Evolutionary conservation across 1,284 basidiomycete species (phyloP).

Genomic region (Cutaneotrichosporon cavernicola): DNA sequence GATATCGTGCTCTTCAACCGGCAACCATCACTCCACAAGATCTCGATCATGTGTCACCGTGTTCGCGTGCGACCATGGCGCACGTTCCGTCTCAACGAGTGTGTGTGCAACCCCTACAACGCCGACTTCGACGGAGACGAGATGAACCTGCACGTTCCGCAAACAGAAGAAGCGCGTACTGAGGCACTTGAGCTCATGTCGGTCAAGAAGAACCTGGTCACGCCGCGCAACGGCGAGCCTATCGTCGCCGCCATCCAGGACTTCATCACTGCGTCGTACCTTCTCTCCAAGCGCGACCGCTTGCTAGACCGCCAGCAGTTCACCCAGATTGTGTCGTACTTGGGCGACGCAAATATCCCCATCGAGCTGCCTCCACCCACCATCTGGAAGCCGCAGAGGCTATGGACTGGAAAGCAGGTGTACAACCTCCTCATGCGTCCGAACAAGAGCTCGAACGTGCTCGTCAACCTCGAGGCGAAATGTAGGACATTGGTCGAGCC

Average conservation of each 20-base stretch:
- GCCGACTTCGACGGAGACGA: conserved; percentile 99
- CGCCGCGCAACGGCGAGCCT: conserved; percentile 95
- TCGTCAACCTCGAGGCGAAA: conserved; percentile 95
- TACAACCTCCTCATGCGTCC: conserved; percentile 97
- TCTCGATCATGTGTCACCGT: conserved; percentile 98
- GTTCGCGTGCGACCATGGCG: conserved; percentile 91
- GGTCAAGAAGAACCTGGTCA: conserved; percentile 96
- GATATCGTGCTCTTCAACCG: conserved; percentile 99
- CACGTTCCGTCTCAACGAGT: conserved; percentile 96
- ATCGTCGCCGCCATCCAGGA: conserved; percentile 98
- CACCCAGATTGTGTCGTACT: conserved; percentile 93
- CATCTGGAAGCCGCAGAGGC: conserved; percentile 84
- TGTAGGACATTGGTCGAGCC: conserved; percentile 92
- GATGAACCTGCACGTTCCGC: conserved; percentile 99
- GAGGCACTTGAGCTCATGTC: conserved; percentile 98
- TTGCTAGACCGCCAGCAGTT: conserved; percentile 95
- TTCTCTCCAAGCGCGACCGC: conserved; percentile 87
- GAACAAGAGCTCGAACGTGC: conserved; percentile 76
- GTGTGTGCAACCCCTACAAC: conserved; percentile 99
- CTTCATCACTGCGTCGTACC: conserved; percentile 96
- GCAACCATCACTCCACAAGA: conserved; percentile 96
- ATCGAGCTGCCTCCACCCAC: conserved; percentile 95
- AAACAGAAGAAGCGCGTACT: conserved; percentile 97
- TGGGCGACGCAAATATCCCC: conserved; percentile 84
- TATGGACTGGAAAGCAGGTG: conserved; percentile 99